A percentile compares a stretch with the other conserved stretches of the same genome.
Conservation (phyloP, 805 yeast genomes). For the Brettanomyces custersianus region DNA sequence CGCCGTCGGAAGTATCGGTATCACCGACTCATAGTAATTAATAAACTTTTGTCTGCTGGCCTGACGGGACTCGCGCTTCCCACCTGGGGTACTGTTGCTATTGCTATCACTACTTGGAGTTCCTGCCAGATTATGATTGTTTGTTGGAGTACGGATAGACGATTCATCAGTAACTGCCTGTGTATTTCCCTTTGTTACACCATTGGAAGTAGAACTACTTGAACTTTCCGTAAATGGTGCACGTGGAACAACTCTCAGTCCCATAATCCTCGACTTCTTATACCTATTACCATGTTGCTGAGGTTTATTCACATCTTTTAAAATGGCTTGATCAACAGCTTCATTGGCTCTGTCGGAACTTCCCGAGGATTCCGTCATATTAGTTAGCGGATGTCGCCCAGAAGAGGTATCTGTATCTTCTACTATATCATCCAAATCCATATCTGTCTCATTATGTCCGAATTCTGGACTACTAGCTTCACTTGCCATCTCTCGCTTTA, state of each 20-base stretch:
- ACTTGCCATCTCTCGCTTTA: slow-evolving; percentile 26
- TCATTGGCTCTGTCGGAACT: slow-evolving; percentile 22
- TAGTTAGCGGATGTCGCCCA: background rate
- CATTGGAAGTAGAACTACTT: background rate
- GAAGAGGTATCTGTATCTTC: slow-evolving; percentile 7
- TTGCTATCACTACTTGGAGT: background rate
- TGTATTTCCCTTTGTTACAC: background rate
- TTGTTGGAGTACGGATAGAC: slow-evolving; percentile 1
- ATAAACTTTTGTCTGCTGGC: slow-evolving; percentile 9
- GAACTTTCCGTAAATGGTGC: background rate
- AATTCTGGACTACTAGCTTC: slow-evolving; percentile 26
- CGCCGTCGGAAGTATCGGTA: slow-evolving; percentile 22
- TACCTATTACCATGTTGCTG: slow-evolving; percentile 3
- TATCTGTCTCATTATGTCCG: slow-evolving; percentile 28
- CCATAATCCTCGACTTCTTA: slow-evolving; percentile 1
- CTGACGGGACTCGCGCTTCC: background rate
- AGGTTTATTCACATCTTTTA: slow-evolving; percentile 25
- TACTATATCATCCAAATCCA: slow-evolving; percentile 25
- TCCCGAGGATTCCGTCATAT: background rate
- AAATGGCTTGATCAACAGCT: slow-evolving; percentile 27
- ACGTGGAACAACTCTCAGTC: slow-evolving; percentile 2
- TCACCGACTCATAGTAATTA: slow-evolving; percentile 23
- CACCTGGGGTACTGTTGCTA: background rate
- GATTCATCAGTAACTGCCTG: slow-evolving; percentile 2
- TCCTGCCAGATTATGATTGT: background rate